Evolutionary conservation across 495 filamentous ascomycete genomes (phyloP).

Genomic region (Monascus purpureus): DNA sequence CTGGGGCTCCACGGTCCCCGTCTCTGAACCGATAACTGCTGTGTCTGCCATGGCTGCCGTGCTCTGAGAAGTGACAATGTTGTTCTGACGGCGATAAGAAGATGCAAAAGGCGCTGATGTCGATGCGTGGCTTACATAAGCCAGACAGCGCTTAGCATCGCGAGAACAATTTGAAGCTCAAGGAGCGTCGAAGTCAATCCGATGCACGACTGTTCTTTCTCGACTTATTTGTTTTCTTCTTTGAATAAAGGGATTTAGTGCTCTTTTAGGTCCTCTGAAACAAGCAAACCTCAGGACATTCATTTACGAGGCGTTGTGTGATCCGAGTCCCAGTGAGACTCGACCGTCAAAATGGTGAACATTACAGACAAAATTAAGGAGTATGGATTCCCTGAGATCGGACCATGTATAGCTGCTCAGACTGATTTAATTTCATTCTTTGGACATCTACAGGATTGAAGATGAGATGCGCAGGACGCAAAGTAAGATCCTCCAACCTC

Average conservation of each 20-base stretch:
- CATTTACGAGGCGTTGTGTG: slow-evolving; percentile 1
- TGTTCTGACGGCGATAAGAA: no score
- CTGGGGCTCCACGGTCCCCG: slow-evolving; percentile 1
- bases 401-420: neutral
- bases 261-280: no score
- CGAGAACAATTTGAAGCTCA: no score
- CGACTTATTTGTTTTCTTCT: neutral
- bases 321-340: slow-evolving; percentile 16
- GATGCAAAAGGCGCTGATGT: no score
- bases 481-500: slow-evolving; percentile 39
- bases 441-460: slow-evolving; percentile 60
- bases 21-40: slow-evolving; percentile 6
- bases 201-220: no score
- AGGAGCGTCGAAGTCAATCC: no score
- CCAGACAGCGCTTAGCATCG: no score
- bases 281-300: no score
- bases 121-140: no score
- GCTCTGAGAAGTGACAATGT: no score
- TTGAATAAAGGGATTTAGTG: no score
- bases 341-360: slow-evolving; percentile 79
- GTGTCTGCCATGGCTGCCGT: slow-evolving; percentile 31
- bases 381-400: slow-evolving; percentile 31
- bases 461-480: slow-evolving; percentile 99
- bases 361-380: slow-evolving; percentile 99
- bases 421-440: slow-evolving; percentile 5